A percentile compares a stretch with the other conserved stretches of the same genome.
phyloP scores from a whole-genome alignment of 129 eudicot genomes.

The Flaveria linearis region DNA sequence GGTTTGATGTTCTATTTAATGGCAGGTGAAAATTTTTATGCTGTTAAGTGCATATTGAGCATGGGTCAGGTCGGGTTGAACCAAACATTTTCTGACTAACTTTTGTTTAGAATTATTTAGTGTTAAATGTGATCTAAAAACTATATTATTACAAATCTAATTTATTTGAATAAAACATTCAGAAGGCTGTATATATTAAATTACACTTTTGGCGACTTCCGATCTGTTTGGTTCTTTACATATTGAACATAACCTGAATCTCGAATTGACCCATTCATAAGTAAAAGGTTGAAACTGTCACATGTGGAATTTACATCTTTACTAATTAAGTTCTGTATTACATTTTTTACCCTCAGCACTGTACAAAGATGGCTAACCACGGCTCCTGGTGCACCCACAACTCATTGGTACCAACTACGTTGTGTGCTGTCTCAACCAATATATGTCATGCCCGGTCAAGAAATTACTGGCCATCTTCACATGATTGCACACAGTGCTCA shows the following conservation, averaged over 20 bases:
- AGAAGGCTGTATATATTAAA: not conserved
- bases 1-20: constrained; percentile 94
- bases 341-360: constrained; percentile 48
- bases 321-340: not conserved
- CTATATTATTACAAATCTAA: not conserved
- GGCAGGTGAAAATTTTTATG: constrained; percentile 61
- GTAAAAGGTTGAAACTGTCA: not conserved
- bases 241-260: not conserved
- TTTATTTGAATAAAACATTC: not conserved
- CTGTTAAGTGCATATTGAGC: not conserved
- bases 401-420: constrained; percentile 97
- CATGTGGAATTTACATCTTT: not conserved
- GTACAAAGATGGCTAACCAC: constrained; percentile 97
- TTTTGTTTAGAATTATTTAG: not conserved
- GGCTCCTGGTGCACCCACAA: constrained; percentile 98
- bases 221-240: not conserved
- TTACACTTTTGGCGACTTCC: not conserved
- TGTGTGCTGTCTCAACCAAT: constrained; percentile 91
- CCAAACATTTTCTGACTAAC: not conserved
- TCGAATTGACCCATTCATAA: not conserved
- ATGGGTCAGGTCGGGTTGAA: not conserved
- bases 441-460: constrained; percentile 97
- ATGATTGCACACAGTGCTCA: constrained; percentile 96
- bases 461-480: constrained; percentile 78
- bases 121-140: not conserved